phyloP scores from a whole-genome alignment of 345 rosid species.

The Arabidopsis arenosa region DNA sequence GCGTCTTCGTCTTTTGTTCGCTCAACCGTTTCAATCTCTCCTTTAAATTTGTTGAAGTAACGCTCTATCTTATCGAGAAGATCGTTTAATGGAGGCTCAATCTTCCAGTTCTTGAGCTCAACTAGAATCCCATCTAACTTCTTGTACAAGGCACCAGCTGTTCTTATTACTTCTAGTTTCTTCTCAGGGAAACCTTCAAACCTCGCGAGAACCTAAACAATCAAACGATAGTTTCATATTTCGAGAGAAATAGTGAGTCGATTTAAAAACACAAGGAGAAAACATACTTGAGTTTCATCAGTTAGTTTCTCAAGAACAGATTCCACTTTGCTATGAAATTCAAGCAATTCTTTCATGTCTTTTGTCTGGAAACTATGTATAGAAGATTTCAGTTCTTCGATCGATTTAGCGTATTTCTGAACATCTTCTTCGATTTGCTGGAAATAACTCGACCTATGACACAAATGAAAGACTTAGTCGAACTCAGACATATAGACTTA shows the following conservation, averaged over 20 bases:
- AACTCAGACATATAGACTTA: not conserved
- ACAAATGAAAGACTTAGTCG: not conserved
- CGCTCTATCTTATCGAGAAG: conserved; percentile 63
- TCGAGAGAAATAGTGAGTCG: not conserved
- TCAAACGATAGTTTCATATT: not conserved
- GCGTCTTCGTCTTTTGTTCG: conserved; percentile 67
- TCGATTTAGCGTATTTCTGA: conserved; percentile 49
- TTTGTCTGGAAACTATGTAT: conserved; percentile 56
- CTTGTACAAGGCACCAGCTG: conserved; percentile 57
- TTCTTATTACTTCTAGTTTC: conserved; percentile 65
- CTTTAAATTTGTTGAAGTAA: conserved; percentile 65
- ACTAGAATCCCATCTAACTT: conserved; percentile 54
- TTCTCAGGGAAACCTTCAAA: conserved; percentile 73
- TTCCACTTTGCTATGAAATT: conserved; percentile 59
- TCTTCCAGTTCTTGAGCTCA: conserved; percentile 64
- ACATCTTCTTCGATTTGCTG: conserved; percentile 72
- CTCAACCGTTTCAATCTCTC: conserved; percentile 62
- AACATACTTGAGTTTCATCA: conserved; percentile 65
- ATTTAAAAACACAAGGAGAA: not conserved
- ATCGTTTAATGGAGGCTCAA: conserved; percentile 55
- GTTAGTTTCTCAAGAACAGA: conserved; percentile 59
- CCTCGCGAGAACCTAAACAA: conserved; percentile 62
- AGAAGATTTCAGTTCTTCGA: conserved; percentile 51
- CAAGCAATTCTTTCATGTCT: conserved; percentile 59
- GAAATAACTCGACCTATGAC: conserved; percentile 64